Base-by-base conservation (phyloP, 257 asterid species). In the Scutellaria barbata region DNA sequence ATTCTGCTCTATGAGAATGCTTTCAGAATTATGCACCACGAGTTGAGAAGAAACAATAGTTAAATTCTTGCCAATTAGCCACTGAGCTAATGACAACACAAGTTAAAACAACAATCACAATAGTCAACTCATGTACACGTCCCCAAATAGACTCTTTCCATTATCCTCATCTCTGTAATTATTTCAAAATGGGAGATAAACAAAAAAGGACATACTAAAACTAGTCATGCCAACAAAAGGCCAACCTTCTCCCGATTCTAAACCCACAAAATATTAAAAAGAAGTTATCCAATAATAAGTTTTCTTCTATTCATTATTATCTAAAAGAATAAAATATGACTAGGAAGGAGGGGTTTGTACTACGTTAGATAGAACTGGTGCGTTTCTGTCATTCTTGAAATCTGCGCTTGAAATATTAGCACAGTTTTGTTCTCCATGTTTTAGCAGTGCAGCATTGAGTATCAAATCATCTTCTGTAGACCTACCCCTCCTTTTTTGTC, bases 351-450 rank as follows among this genome's bases (percentile, higher is more conserved):
- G 37, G 17, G 35, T 30, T 2, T 33, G 20, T 30, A 76, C 77
- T 77, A 92, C 98, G 92, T 87, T 92, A 42, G 90, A 82, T 58
- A 90, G 85, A 81, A 88, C 96, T 53, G 83, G 48, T 60, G 96
- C 81, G 52, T 86, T 90, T 68, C 91, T 85, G 54, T 90, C 92
- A 47, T 89, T 79, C 78, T 81, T 81, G 75, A 92, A 92, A 51
- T 82, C 92, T 59, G 52, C 86, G 77, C 80, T 77, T 57, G 86
- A 82, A 64, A 90, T 87, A 78, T 51, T 72, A 66, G 84, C 85
- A 97, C 95, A 88, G 73, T 81, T 84, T 45, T 83, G 81, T 68
- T 90, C 96, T 67, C 95, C 90, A 69, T 76, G 71, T 64, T 85
- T 87, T 55, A 81, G 75, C 72, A 87, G 92, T 51, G 98, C 97